Evolutionary conservation across 2,329 filamentous ascomycete genomes (phyloP).

Genomic region (Sphaceloma murrayae): DNA sequence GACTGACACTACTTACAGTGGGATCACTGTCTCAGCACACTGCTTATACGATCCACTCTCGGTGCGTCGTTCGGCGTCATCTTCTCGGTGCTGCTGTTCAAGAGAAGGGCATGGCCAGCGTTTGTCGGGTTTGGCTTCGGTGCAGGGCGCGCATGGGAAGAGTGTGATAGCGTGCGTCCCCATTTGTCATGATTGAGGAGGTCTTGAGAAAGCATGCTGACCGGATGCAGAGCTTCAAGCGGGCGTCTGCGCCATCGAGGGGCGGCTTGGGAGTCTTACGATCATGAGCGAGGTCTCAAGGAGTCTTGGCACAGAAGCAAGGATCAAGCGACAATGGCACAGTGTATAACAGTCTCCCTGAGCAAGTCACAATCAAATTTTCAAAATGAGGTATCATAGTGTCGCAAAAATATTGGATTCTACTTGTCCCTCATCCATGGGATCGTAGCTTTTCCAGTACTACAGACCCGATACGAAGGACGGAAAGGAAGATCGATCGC

Average conservation of each 20-base stretch:
- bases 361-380: too few species aligned
- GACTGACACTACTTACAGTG: conserved; percentile 51
- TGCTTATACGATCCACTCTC: conserved; percentile 92
- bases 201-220: conserved; percentile 4
- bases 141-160: conserved; percentile 92
- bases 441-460: too few species aligned
- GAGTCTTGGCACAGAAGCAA: not conserved
- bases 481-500: too few species aligned
- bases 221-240: conserved; percentile 41
- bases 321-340: not conserved
- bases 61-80: conserved; percentile 96
- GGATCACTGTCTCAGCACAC: conserved; percentile 96
- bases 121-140: conserved; percentile 91
- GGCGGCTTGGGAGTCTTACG: conserved; percentile 41
- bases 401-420: too few species aligned
- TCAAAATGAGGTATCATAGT: too few species aligned
- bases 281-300: conserved; percentile 26
- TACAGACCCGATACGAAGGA: too few species aligned
- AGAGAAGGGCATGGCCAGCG: conserved; percentile 96
- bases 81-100: conserved; percentile 97
- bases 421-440: too few species aligned
- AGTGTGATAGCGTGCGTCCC: conserved; percentile 67
- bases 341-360: conserved; percentile 11
- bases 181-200: not conserved
- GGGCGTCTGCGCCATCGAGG: conserved; percentile 38